Evolutionary conservation across 495 filamentous ascomycete genomes (phyloP), one percentile per base, ranked within the genome.

Genomic region (Neurospora sp.): DNA sequence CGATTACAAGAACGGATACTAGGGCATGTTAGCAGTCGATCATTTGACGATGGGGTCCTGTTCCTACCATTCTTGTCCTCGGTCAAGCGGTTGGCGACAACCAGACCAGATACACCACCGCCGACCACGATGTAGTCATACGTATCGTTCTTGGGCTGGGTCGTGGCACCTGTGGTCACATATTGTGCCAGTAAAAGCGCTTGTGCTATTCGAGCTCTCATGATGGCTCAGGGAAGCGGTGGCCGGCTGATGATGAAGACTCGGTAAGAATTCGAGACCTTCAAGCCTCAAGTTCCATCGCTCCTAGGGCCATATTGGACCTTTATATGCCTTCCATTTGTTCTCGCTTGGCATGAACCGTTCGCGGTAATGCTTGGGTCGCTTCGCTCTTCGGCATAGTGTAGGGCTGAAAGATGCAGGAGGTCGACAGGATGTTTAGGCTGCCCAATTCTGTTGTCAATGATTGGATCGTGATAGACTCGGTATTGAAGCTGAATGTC

Each of bases 1-100:
- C 87, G 60, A 88, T 82, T 10, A 89, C 82, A 1, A 84, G 80
- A 0, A 89, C 84, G 8, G 79, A 80, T 23, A 80, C 76, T 75
- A 39, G 3, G 18, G 9, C 54, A 27, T 16, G 72, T 74, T 27
- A 69, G 16, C 11, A 12, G 39, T 1, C 7, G 14, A 39, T 20
- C 20, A 39, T 10, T 49, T 11, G n/a, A 20, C 44, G 0, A 49
- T 20, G 5, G 9, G 44, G 16, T 1, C 1, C 44, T 20, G 18
- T 49, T 20, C 44, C 9, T 49, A 49, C 44, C 44, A 4, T 49
- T 39, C 35, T 1, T 37, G 46, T 85, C 76, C 74, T 86, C 82
- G 4, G 80, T 85, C 27, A 88, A 78, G 8, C 84, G 77, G 49
- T 83, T 82, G 3, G 85, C 86, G 27, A 88, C 78, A 7, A 83